Evolutionary conservation across 2,329 filamentous ascomycete genomes (phyloP).

Genomic region (Scedosporium boydii): DNA sequence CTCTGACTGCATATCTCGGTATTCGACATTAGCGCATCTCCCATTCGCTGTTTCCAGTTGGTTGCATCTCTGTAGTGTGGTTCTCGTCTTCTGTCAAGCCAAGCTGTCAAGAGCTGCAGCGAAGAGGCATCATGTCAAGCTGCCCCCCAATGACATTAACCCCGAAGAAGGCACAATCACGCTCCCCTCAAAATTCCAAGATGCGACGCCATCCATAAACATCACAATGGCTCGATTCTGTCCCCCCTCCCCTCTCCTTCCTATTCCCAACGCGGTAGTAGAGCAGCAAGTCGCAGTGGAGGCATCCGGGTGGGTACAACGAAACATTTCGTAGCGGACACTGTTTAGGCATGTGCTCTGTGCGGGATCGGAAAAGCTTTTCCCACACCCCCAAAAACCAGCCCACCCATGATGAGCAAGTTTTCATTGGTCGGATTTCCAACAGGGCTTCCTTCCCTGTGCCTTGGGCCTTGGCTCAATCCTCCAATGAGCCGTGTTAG

Average conservation of each 20-base stretch:
- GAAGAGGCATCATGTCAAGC: no score
- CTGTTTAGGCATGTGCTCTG: background rate
- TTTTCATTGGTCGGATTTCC: conserved; percentile 30
- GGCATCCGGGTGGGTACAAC: background rate
- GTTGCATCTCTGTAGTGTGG: background rate
- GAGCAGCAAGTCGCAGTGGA: no score
- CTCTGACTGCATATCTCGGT: background rate
- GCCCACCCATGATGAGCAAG: conserved; percentile 26
- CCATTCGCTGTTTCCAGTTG: background rate
- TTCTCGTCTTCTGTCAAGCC: no score
- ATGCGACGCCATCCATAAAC: no score
- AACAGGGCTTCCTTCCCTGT: conserved; percentile 5
- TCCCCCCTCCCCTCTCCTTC: no score
- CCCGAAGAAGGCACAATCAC: no score
- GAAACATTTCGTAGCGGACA: background rate
- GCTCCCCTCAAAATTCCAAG: no score
- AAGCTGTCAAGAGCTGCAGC: no score
- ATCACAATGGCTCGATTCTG: no score
- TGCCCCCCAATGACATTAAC: no score
- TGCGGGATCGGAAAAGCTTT: background rate
- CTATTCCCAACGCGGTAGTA: no score
- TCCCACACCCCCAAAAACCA: background rate
- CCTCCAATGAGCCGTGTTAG: conserved; percentile 5
- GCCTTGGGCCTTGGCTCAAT: conserved; percentile 4
- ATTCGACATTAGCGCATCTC: background rate